Evolutionary conservation across 1,284 basidiomycete genomes (phyloP).

Genomic region (Cutaneotrichosporon sp.): DNA sequence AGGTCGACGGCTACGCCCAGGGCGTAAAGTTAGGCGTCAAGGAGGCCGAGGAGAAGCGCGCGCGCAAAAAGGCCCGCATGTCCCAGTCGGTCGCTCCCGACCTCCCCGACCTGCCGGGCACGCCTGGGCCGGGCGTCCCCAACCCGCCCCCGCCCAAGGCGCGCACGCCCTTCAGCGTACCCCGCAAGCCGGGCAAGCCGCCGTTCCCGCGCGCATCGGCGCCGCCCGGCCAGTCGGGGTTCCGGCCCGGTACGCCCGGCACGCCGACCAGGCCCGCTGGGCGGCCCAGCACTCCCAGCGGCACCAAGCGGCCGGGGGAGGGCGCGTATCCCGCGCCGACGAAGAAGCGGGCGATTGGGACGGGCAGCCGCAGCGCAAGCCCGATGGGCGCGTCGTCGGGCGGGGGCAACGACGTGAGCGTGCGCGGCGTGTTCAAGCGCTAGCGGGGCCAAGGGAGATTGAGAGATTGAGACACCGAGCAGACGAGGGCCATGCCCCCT

Average conservation of each 20-base stretch:
- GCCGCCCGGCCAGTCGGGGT: conserved; percentile 14
- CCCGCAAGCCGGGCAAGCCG: conserved; percentile 9
- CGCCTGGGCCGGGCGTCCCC: conserved; percentile 6
- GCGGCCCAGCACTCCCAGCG: conserved; percentile 9
- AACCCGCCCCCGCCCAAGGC: conserved; percentile 8
- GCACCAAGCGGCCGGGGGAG: conserved; percentile 13
- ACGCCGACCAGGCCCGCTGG: conserved; percentile 7
- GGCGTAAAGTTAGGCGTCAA: conserved; percentile 39
- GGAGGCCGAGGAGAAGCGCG: conserved; percentile 24
- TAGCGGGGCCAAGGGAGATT: no score
- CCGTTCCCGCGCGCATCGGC: conserved; percentile 23
- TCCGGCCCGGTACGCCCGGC: conserved; percentile 18
- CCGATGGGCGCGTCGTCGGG: conserved; percentile 10
- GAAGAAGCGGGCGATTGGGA: conserved; percentile 16
- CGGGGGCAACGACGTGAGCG: conserved; percentile 14
- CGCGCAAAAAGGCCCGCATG: conserved; percentile 22
- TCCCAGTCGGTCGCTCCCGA: conserved; percentile 25
- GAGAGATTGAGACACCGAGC: no score
- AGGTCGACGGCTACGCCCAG: conserved; percentile 38
- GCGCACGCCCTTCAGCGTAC: conserved; percentile 12
- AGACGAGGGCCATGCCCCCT: no score
- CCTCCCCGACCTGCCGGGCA: conserved; percentile 18
- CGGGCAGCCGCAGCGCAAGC: conserved; percentile 22
- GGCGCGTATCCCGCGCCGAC: conserved; percentile 3
- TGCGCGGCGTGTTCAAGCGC: conserved; percentile 27